These are phyloP conservation scores for Cutaneotrichosporon dermatis DNA, from an alignment of 1,284 basidiomycete species.

Conservation along the genomic window DNA sequence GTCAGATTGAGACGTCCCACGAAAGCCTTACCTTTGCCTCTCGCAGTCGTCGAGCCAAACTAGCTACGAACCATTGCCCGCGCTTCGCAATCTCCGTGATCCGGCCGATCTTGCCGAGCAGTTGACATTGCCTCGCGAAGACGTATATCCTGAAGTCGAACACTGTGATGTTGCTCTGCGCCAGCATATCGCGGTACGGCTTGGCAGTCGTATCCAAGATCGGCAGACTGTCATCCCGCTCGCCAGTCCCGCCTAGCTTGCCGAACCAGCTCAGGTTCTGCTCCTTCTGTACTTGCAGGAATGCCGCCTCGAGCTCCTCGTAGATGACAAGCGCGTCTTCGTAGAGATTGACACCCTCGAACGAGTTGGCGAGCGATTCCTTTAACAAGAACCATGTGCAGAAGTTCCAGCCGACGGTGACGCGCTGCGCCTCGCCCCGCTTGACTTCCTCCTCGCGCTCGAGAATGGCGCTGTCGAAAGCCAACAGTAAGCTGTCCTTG, in stretches of 20 bases:
- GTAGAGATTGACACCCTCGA: slow-evolving; percentile 80
- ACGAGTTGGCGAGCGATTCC: slow-evolving; percentile 89
- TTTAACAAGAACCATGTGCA: slow-evolving; percentile 93
- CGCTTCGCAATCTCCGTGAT: slow-evolving; percentile 74
- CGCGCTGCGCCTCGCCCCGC: slow-evolving; percentile 75
- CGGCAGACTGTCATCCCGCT: slow-evolving; percentile 72
- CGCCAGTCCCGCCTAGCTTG: slow-evolving; percentile 58
- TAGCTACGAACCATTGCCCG: slow-evolving; percentile 46
- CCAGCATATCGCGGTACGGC: slow-evolving; percentile 80
- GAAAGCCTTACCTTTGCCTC: slow-evolving; percentile 62
- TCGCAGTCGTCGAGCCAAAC: slow-evolving; percentile 52
- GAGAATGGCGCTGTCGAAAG: slow-evolving; percentile 73
- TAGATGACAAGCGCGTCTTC: slow-evolving; percentile 88
- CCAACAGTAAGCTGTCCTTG: slow-evolving; percentile 77
- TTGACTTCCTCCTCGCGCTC: slow-evolving; percentile 82
- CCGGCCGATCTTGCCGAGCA: slow-evolving; percentile 75
- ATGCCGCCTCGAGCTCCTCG: slow-evolving; percentile 82
- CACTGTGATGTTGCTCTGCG: slow-evolving; percentile 84
- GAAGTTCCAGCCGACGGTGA: slow-evolving; percentile 94
- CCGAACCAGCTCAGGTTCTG: slow-evolving; percentile 87
- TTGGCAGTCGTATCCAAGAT: slow-evolving; percentile 77
- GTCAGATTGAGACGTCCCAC: background rate
- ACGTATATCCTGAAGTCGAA: slow-evolving; percentile 93
- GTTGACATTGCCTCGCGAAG: slow-evolving; percentile 74
- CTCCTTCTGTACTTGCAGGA: slow-evolving; percentile 67